Evolutionary conservation across 179 eudicot species (phyloP).

Genomic region (Drosera spatulata): DNA sequence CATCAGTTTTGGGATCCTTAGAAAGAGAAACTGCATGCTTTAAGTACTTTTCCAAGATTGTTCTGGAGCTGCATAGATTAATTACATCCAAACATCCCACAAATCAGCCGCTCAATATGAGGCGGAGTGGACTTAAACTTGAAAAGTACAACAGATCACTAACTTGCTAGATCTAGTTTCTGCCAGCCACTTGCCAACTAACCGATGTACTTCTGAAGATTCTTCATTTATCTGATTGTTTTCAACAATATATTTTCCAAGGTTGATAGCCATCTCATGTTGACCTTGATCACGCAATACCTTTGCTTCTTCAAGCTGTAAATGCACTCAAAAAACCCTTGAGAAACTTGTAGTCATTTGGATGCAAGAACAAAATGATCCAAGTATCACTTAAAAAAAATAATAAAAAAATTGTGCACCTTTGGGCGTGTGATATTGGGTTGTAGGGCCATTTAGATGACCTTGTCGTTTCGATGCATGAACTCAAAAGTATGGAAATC

Average conservation of each 20-base stretch:
- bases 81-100: slow-evolving; percentile 4
- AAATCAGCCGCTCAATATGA: not conserved
- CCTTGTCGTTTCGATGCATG: no score
- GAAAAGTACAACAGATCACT: slow-evolving; percentile 18
- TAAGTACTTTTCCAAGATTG: slow-evolving; percentile 83
- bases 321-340: not conserved
- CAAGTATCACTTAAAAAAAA: not conserved
- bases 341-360: not conserved
- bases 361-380: not conserved
- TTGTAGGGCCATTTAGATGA: no score
- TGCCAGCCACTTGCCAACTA: slow-evolving; percentile 98
- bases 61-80: slow-evolving; percentile 73
- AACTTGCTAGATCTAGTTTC: slow-evolving; percentile 97
- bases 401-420: not conserved
- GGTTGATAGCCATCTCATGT: slow-evolving; percentile 90
- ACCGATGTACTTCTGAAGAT: slow-evolving; percentile 75
- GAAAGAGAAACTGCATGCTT: slow-evolving; percentile 75
- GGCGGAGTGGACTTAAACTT: not conserved
- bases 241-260: slow-evolving; percentile 69
- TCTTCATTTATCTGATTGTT: slow-evolving; percentile 46
- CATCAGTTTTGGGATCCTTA: slow-evolving; percentile 38
- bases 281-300: slow-evolving; percentile 91
- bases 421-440: no score
- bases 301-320: slow-evolving; percentile 97
- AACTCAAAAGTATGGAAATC: no score